Percentiles rank a stretch among this genome's conserved stretches.
Conservation (phyloP, 352 stramenopile species). For the Phytophthora brassicae region DNA sequence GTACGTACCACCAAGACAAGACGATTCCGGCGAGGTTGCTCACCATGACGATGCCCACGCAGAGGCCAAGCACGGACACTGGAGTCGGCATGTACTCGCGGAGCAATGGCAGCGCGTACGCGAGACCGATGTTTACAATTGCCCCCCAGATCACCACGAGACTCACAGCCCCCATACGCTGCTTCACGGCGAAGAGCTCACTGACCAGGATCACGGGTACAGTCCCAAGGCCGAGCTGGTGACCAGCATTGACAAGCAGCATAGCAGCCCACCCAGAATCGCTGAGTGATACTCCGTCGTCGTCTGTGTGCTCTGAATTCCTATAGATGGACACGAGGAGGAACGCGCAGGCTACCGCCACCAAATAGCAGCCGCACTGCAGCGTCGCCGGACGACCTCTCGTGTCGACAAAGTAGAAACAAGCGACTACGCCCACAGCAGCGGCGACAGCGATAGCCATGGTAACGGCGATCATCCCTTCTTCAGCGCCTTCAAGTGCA, state of each 20-base stretch:
- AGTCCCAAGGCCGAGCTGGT: conserved; percentile 66
- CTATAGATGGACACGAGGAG: conserved; percentile 50
- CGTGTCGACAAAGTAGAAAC: conserved; percentile 70
- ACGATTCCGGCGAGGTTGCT: conserved; percentile 50
- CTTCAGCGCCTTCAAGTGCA: conserved; percentile 51
- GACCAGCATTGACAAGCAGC: conserved; percentile 62
- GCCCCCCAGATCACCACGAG: conserved; percentile 67
- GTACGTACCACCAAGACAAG: conserved; percentile 67
- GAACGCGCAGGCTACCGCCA: conserved; percentile 46
- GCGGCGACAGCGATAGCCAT: conserved; percentile 45
- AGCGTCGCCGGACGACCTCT: conserved; percentile 53
- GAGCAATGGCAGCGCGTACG: conserved; percentile 40
- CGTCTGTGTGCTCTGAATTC: conserved; percentile 17
- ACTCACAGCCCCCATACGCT: conserved; percentile 65
- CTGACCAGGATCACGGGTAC: conserved; percentile 60
- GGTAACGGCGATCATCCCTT: conserved; percentile 48
- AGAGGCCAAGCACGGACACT: conserved; percentile 46
- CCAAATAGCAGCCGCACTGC: conserved; percentile 62
- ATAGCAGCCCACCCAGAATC: conserved; percentile 65
- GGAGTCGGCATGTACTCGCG: conserved; percentile 38
- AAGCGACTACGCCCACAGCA: conserved; percentile 46
- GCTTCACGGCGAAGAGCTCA: conserved; percentile 71
- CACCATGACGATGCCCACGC: conserved; percentile 41
- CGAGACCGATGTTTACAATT: conserved; percentile 42
- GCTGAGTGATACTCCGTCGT: conserved; percentile 34